Conservation (phyloP, 208 protist species). For the Acanthamoeba sp. region DNA sequence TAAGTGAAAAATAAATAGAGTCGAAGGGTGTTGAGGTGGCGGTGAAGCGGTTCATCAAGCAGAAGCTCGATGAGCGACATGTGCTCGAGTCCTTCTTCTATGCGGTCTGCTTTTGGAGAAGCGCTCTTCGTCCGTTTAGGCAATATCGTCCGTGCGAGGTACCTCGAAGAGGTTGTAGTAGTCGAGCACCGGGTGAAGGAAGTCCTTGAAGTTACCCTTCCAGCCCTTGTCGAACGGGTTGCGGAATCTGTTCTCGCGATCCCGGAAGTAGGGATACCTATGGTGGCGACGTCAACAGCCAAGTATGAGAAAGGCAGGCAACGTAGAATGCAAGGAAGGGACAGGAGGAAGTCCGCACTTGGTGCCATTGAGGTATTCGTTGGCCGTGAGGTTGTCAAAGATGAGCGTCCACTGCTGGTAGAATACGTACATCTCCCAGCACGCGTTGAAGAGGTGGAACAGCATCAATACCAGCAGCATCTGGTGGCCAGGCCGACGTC, state of each 20-base stretch:
- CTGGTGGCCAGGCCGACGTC: background rate
- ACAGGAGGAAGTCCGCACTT: background rate
- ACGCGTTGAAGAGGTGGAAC: slow-evolving; percentile 17
- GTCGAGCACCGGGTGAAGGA: background rate
- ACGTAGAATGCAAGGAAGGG: background rate
- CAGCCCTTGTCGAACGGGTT: slow-evolving; percentile 53
- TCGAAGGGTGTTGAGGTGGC: too few species aligned
- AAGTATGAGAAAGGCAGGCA: too few species aligned
- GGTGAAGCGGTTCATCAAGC: too few species aligned
- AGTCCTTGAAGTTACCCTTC: background rate
- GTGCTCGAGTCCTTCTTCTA: too few species aligned
- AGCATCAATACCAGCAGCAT: slow-evolving; percentile 37
- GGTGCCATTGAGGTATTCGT: slow-evolving; percentile 16
- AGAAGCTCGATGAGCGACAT: too few species aligned
- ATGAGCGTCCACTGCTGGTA: slow-evolving; percentile 15
- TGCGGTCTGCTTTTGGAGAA: too few species aligned
- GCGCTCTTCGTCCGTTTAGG: too few species aligned
- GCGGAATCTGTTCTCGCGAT: background rate
- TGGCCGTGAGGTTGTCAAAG: slow-evolving; percentile 21
- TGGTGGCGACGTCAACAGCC: too few species aligned
- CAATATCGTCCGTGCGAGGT: background rate
- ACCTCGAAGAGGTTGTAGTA: background rate
- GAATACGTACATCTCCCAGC: slow-evolving; percentile 42
- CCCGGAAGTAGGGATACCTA: background rate
- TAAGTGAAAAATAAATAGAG: too few species aligned